Evolutionary conservation across 441 rosid species (phyloP), one percentile per base, ranked within the genome.

Genomic region (Corymbia citriodora): DNA sequence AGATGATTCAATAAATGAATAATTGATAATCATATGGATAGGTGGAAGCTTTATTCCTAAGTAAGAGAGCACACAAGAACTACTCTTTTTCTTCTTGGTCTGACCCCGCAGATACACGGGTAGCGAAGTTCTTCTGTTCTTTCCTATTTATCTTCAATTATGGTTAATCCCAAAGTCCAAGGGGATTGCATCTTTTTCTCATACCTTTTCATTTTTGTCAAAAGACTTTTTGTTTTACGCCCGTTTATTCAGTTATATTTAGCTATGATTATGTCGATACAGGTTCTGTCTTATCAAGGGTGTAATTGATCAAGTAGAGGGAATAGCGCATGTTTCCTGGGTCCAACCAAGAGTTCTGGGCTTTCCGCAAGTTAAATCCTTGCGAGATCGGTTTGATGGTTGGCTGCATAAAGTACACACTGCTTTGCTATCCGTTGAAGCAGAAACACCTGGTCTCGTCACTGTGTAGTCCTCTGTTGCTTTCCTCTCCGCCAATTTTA

Each of bases 311-410:
- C 40, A 36, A 93, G 99, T 98, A 45, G 97, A 98, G 91, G 97
- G 98, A 91, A 96, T 95, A 1, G 97, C 97, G 13, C 93, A 98
- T 12, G 96, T 98, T 25, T 96, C 99, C 1, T 97, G 98, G 99
- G 99, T 97, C 89, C 98, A 97, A 91, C 99, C 99, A 23, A 94
- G 99, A 92, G 99, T 97, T 89, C 89, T 97, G 93, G 98, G 98
- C 88, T 96, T 96, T 87, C 94, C 94, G 21, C 99, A 97, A 93
- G 93, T 97, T 93, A 95, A 94, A 92, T 96, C 98, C 81, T 93
- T 96, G 94, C 93, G 96, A 48, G 97, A 96, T 90, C 95, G 95
- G 40, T 91, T 97, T 89, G 97, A 97, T 89, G 90, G 63, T 90
- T 97, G 98, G 98, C 85, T 95, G 92, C 97, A 91, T 88, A 97